Base-by-base conservation (phyloP, 768 basidiomycete genomes). In the Strobilomyces dryophilus region DNA sequence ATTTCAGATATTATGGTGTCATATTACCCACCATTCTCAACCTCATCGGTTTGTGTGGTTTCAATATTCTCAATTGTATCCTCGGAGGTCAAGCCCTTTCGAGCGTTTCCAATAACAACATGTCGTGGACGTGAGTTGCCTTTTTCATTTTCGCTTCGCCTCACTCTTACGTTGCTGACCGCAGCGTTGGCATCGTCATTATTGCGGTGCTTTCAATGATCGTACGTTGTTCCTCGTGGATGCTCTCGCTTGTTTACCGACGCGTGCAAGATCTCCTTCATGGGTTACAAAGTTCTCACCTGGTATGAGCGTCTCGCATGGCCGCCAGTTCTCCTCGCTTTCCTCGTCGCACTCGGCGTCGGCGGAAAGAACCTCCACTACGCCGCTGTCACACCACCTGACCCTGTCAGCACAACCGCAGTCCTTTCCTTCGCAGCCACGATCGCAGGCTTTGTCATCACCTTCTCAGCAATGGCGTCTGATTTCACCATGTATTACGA, bases 121-220 rank as follows among this genome's bases (percentile, higher is more conserved):
- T 86, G 54, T 78, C 75, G 32, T 81, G 79, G 76, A 77, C 70
- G 78, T 79, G 60, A 54, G 76, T 65, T 53, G 35, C 0, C 15
- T 39, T 35, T 42, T 45, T 36, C 45, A 46, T 53, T 18, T 36
- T 52, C 49, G 35, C 49, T 46, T 58, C 45, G 2, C 18, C 12
- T 32, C 12, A 0, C 51, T 64, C 34, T 32, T 26, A 11, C 26
- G 50, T 56, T 39, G 50, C 57, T 50, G 32, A 31, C 12, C 40
- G 27, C 55, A 88, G 85, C 47, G 83, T 94, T 26, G 92, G 92
- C 3, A 93, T 93, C 50, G 85, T 91, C 31, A 82, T 94, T 47
- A 83, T 92, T 39, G 78, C 80, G 0, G 54, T 86, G 29, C 72
- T 89, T 31, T 84, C 89, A 3, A 78, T 93, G 29, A 55, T 86